Conservation (phyloP, 139 green algal genomes). For the Pleodorina starrii region DNA sequence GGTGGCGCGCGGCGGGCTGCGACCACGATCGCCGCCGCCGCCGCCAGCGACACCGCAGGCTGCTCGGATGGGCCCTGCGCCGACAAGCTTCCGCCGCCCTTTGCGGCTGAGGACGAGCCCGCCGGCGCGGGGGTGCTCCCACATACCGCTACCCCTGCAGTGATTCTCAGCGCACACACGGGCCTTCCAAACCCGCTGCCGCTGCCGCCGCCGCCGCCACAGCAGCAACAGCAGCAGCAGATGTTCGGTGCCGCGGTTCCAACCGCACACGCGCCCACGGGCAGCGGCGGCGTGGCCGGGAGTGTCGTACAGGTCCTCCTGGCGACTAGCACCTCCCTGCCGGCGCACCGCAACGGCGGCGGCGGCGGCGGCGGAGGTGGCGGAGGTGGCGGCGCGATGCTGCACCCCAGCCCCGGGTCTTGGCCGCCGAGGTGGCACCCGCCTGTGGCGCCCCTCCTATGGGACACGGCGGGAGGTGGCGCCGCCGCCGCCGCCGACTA, state of each 20-base stretch:
- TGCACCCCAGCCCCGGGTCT: not conserved
- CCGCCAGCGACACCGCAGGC: not conserved
- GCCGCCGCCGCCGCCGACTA: not conserved
- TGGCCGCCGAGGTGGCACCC: slow-evolving; percentile 4
- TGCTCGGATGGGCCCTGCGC: not conserved
- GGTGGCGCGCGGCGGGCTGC: too few species aligned
- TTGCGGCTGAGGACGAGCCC: not conserved
- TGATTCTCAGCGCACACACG: not conserved
- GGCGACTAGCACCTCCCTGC: slow-evolving; percentile 19
- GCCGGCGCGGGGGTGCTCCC: not conserved
- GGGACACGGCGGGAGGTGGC: not conserved
- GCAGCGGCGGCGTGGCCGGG: not conserved
- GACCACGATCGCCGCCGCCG: not conserved
- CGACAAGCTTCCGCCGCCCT: not conserved
- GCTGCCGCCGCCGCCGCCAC: not conserved
- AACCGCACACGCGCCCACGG: not conserved
- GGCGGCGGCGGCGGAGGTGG: not conserved
- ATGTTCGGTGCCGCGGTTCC: not conserved
- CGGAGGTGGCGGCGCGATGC: not conserved
- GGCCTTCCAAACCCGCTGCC: too few species aligned
- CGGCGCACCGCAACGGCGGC: not conserved
- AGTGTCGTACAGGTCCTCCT: slow-evolving; percentile 35
- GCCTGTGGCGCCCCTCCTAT: not conserved
- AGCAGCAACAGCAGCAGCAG: not conserved
- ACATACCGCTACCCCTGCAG: too few species aligned